A percentile compares a stretch with the other conserved stretches of the same genome.
Evolutionary conservation across 345 rosid genomes (phyloP).

Genomic region (Angophora floribunda): DNA sequence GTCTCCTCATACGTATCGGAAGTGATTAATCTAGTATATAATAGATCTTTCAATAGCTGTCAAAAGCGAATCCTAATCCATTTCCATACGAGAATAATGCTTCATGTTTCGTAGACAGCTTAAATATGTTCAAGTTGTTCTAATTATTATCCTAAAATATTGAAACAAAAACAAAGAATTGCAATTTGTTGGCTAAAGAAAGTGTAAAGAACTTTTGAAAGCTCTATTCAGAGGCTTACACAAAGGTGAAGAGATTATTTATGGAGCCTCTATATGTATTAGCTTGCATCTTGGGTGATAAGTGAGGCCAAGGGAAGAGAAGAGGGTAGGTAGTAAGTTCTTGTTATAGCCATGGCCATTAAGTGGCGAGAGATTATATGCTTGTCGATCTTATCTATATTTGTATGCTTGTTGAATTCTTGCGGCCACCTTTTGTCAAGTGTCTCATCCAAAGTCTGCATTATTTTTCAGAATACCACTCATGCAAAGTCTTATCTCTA

Average conservation of each 20-base stretch:
- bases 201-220: neutral
- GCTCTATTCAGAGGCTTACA: neutral
- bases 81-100: neutral
- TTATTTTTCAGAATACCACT: neutral
- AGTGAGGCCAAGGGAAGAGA: neutral
- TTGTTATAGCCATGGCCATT: neutral
- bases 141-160: neutral
- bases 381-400: neutral
- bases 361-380: neutral
- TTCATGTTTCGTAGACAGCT: neutral
- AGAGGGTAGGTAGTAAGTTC: neutral
- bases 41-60: neutral
- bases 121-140: neutral
- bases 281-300: neutral
- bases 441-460: neutral
- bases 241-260: neutral
- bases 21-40: neutral
- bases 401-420: neutral
- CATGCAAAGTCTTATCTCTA: neutral
- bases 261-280: neutral
- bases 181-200: neutral
- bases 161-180: neutral
- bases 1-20: fast-evolving
- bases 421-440: neutral
- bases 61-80: neutral